Conservation (phyloP, 306 rosid species). For the Oxytropis ochrocephala region DNA sequence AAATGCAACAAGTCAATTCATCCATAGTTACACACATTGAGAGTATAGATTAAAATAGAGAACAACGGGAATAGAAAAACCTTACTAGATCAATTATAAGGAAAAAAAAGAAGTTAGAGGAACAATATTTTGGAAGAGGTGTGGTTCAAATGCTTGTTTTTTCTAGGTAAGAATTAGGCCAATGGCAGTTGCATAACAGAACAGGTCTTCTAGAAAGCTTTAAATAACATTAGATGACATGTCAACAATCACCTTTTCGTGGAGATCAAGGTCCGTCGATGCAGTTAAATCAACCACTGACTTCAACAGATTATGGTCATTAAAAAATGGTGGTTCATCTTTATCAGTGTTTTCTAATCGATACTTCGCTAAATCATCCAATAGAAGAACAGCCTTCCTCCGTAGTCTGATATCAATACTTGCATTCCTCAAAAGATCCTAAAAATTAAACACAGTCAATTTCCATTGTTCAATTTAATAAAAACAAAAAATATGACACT, state of each 20-base stretch:
- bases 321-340: conserved; percentile 46
- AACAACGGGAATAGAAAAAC: neutral
- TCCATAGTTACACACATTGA: neutral
- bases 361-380: conserved; percentile 64
- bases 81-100: neutral
- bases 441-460: neutral
- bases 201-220: neutral
- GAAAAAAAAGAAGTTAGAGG: neutral
- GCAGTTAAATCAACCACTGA: conserved; percentile 68
- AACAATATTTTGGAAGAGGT: neutral
- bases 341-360: conserved; percentile 42
- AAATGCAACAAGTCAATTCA: neutral
- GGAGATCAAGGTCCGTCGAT: conserved; percentile 72
- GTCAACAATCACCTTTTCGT: conserved; percentile 67
- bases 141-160: conserved; percentile 4
- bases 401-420: conserved; percentile 57
- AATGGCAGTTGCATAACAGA: neutral
- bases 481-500: neutral
- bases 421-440: conserved; percentile 63
- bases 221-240: neutral
- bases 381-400: conserved; percentile 61
- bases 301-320: conserved; percentile 54
- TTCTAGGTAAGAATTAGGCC: neutral
- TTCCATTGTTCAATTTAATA: neutral
- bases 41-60: neutral